Percentiles rank a stretch among this genome's conserved stretches.
These are phyloP conservation scores for Venturia asperata DNA, from an alignment of 2,329 filamentous ascomycete genomes.

Conservation along the genomic window DNA sequence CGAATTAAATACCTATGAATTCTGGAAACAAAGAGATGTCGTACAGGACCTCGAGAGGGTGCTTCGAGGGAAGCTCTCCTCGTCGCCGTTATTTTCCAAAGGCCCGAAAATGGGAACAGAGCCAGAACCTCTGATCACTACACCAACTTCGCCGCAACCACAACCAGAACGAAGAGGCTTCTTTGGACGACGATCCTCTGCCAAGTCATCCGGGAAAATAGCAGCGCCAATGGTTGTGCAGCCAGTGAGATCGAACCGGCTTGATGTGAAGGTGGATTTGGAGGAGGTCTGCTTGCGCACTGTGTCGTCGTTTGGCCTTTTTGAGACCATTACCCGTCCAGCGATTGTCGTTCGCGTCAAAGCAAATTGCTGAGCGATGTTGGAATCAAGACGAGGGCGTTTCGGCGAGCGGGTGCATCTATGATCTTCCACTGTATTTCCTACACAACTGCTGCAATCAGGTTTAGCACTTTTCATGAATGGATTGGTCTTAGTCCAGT, in stretches of 20 bases:
- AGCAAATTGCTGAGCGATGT: background rate
- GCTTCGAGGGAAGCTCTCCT: conserved; percentile 19
- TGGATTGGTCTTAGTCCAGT: no score
- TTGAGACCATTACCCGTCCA: conserved; percentile 35
- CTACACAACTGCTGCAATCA: no score
- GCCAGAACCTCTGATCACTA: background rate
- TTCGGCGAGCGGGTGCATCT: no score
- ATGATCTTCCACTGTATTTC: no score
- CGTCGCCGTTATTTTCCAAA: background rate
- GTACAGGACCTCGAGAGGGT: conserved; percentile 34
- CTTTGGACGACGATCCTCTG: conserved; percentile 9
- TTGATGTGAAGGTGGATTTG: conserved; percentile 29
- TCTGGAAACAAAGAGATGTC: conserved; percentile 38
- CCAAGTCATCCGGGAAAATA: conserved; percentile 20
- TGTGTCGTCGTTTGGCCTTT: conserved; percentile 40
- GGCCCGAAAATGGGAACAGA: background rate
- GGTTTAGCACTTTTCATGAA: no score
- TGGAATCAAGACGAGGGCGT: background rate
- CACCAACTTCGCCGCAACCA: background rate
- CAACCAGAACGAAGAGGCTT: conserved; percentile 13
- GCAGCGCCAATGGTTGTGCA: conserved; percentile 21
- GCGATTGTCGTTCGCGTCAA: conserved; percentile 26
- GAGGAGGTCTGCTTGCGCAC: conserved; percentile 37
- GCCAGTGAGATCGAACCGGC: background rate
- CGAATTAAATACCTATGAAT: conserved; percentile 29